Percentiles rank a stretch among this genome's conserved stretches.
Conservation (phyloP, 495 filamentous ascomycete genomes). For the Cercophora scortea region DNA sequence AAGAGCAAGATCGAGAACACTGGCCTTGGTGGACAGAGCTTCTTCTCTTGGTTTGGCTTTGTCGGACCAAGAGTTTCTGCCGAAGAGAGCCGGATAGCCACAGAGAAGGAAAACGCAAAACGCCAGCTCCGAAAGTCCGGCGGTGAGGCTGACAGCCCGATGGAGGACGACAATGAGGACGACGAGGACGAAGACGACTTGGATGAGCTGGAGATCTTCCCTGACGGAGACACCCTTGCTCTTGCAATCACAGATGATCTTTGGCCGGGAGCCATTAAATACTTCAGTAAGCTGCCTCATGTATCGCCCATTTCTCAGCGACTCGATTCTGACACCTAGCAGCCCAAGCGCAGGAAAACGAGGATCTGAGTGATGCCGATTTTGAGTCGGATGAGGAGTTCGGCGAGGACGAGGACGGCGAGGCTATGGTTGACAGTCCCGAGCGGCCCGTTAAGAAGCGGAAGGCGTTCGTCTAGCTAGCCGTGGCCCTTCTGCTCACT, state of each 20-base stretch:
- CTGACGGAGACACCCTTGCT: constrained; percentile 70
- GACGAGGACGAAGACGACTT: constrained; percentile 47
- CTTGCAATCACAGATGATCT: constrained; percentile 75
- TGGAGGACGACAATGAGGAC: constrained; percentile 47
- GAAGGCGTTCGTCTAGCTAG: constrained; percentile 19
- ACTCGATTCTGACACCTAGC: not conserved
- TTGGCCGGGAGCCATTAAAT: constrained; percentile 79
- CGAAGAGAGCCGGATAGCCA: constrained; percentile 56
- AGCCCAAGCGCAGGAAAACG: constrained; percentile 58
- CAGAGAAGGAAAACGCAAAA: constrained; percentile 49
- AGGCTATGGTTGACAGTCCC: constrained; percentile 31
- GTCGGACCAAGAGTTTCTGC: constrained; percentile 56
- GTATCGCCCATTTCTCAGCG: not conserved
- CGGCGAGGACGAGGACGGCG: constrained; percentile 28
- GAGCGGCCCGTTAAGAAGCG: constrained; percentile 37
- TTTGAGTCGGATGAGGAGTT: constrained; percentile 48
- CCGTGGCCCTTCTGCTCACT: constrained; percentile 12
- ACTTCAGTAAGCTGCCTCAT: constrained; percentile 65
- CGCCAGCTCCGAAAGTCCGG: constrained; percentile 48
- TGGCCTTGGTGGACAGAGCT: constrained; percentile 56
- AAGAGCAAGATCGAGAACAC: constrained; percentile 35
- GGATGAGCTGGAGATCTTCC: constrained; percentile 66
- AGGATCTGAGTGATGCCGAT: constrained; percentile 48
- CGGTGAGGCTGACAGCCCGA: constrained; percentile 42
- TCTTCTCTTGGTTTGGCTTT: constrained; percentile 86